Evolutionary conservation across 2,329 filamentous ascomycete species (phyloP), one percentile per base, ranked within the genome.

Genomic region (Ceratocystis ficicola): DNA sequence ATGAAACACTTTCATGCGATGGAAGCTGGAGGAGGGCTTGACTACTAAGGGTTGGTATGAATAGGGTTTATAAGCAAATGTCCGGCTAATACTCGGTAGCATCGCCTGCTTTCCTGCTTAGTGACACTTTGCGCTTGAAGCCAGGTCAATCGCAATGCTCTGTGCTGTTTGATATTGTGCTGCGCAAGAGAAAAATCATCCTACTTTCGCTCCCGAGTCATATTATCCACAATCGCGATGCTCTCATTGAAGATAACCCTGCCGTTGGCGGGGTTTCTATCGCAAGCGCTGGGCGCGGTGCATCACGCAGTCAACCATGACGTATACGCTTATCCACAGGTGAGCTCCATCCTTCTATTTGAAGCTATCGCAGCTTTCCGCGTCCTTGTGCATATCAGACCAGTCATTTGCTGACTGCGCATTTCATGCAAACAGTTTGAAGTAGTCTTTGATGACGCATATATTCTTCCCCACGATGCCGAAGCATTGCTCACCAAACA

Each of bases 281-380:
- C 76, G 73, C 76, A 82, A 36, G 76, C 75, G 70, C 71, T 70
- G 69, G 82, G 81, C n/a, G 44, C 25, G 30, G 41, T 48, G 62
- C 62, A 63, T 20, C 62, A 63, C 30, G 52, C 66, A 25, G 57
- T 95, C 66, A 86, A 94, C 72, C 90, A 95, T 73, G 92, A 96
- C 73, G 75, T 96, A 63, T 81, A 95, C 66, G 90, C 90, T 20
- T 90, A 88, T 75, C 92, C 92, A 10, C 90, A 94, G 81, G 89
- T 93, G 79, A 69, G 79, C 72, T 52, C 30, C 64, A 46, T 63
- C 55, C 25, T 50, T 63, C 15, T 62, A 32, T 50, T 25, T 44
- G 30, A 32, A 32, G 28, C 22, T 22, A 63, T 63, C 28, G 22
- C 57, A 62, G 55, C 30, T 61, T 22, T 41, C 8, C 8, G 22